Evolutionary conservation across 192 early-diverging fungal genomes (phyloP), one percentile per base, ranked within the genome.

Genomic region (Backusella westeae): DNA sequence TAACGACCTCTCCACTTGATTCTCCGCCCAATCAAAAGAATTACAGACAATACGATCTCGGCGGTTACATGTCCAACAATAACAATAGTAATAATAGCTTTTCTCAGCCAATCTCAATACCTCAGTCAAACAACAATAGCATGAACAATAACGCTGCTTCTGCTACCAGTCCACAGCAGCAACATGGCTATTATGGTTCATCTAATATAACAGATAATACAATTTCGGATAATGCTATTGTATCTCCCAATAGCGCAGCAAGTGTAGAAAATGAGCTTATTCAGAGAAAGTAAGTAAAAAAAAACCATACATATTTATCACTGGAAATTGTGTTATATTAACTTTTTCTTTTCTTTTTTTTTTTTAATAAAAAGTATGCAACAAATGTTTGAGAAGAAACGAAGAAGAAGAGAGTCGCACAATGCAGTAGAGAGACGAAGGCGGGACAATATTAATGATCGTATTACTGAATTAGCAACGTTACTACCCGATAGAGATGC

Each of bases 361-460:
- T 29, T 32, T 29, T 32, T 32, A 2, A 0, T 32, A 32, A 32
- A 23, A 42, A 82, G 79, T 38, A 74, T 87, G 71, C 77, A 81
- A 41, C 74, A 82, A 4, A 36, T 80, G 35, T 77, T 85, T 76
- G 97, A 99, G 81, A 97, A 97, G 83, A 90, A 95, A 19, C 87
- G 95, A 63, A 90, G 94, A 65, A 92, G 97, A 71, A 89, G 97
- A 7, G 97, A 98, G 85, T 96, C 95, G 49, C 97, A 99, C 86
- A 99, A 99, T 78, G 94, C 95, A 79, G 97, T 99, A 34, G 97
- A 99, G 82, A 87, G 97, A 53, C 92, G 97, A 65, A 87, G 97
- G 34, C 90, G 96, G 46, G 97, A 99, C 80, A 96, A 96, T 83
- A 99, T 99, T 85, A 99, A 99, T 81, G 97, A 97, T 84, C 96